Evolutionary conservation across 768 basidiomycete species (phyloP).

Genomic region (Russula griseocarnosa): DNA sequence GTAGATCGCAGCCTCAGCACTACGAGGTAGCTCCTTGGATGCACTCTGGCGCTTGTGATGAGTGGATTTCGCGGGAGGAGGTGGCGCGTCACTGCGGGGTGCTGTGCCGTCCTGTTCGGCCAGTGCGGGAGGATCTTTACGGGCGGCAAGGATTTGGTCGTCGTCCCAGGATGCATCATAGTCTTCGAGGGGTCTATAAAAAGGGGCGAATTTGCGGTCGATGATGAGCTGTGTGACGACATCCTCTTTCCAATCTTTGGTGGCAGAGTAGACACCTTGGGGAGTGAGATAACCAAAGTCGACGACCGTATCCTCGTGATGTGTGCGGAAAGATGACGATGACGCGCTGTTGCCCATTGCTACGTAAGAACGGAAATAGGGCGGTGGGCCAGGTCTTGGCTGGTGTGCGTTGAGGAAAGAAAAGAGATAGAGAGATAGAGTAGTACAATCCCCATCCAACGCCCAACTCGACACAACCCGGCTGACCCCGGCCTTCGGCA

Average conservation of each 20-base stretch:
- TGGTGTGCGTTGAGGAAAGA: background rate
- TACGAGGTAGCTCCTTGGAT: constrained; percentile 60
- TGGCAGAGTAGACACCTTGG: constrained; percentile 81
- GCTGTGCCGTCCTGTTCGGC: constrained; percentile 39
- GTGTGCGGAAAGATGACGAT: constrained; percentile 67
- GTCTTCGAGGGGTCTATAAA: constrained; percentile 94
- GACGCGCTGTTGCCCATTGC: constrained; percentile 81
- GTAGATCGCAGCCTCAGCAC: constrained; percentile 77
- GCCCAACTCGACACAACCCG: background rate
- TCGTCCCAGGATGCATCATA: constrained; percentile 87
- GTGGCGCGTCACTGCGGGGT: constrained; percentile 44
- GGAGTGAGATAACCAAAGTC: constrained; percentile 79
- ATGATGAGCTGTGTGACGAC: constrained; percentile 85
- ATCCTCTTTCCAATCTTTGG: constrained; percentile 84
- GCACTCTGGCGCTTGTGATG: constrained; percentile 53
- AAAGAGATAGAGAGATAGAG: background rate
- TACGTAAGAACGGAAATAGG: constrained; percentile 10
- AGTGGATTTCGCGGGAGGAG: constrained; percentile 37
- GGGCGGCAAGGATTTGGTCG: constrained; percentile 76
- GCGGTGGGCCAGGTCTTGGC: background rate
- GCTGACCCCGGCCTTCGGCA: background rate
- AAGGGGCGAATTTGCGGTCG: constrained; percentile 86
- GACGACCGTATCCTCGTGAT: constrained; percentile 80
- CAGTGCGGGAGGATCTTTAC: constrained; percentile 59
- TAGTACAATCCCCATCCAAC: background rate